Evolutionary conservation across 2,329 filamentous ascomycete genomes (phyloP).

Genomic region (Paraphoma chrysanthemicola): DNA sequence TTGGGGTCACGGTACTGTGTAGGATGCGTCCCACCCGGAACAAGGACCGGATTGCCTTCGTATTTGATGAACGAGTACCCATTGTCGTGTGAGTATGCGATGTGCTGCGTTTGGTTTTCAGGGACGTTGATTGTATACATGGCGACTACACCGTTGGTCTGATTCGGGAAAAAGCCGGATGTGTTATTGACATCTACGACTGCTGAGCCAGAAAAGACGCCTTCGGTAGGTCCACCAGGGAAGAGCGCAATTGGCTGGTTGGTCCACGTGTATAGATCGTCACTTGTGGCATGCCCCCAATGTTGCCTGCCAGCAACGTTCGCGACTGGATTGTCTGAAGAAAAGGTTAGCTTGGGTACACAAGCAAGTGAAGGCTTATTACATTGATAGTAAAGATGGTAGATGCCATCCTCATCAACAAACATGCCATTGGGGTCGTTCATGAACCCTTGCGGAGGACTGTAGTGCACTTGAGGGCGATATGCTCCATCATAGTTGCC

Average conservation of each 20-base stretch:
- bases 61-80: slow-evolving; percentile 70
- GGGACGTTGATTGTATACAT: slow-evolving; percentile 60
- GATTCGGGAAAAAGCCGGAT: slow-evolving; percentile 68
- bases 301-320: slow-evolving; percentile 65
- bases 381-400: slow-evolving; percentile 72
- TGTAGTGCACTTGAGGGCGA: slow-evolving; percentile 64
- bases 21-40: slow-evolving; percentile 52
- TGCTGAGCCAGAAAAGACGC: slow-evolving; percentile 62
- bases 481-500: slow-evolving; percentile 51
- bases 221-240: slow-evolving; percentile 62
- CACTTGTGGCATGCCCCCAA: slow-evolving; percentile 71
- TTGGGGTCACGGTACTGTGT: slow-evolving; percentile 71
- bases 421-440: slow-evolving; percentile 73
- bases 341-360: slow-evolving; percentile 1
- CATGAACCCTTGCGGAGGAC: slow-evolving; percentile 58
- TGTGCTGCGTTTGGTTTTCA: slow-evolving; percentile 61
- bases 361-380: slow-evolving; percentile 4
- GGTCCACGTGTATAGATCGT: slow-evolving; percentile 68
- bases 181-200: slow-evolving; percentile 70
- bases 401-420: slow-evolving; percentile 62
- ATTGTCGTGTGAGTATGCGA: slow-evolving; percentile 68
- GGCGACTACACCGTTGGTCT: slow-evolving; percentile 68
- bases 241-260: slow-evolving; percentile 69
- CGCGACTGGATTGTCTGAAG: slow-evolving; percentile 57
- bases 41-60: slow-evolving; percentile 65